Evolutionary conservation across 441 rosid genomes (phyloP).

Genomic region (Sinapis alba): DNA sequence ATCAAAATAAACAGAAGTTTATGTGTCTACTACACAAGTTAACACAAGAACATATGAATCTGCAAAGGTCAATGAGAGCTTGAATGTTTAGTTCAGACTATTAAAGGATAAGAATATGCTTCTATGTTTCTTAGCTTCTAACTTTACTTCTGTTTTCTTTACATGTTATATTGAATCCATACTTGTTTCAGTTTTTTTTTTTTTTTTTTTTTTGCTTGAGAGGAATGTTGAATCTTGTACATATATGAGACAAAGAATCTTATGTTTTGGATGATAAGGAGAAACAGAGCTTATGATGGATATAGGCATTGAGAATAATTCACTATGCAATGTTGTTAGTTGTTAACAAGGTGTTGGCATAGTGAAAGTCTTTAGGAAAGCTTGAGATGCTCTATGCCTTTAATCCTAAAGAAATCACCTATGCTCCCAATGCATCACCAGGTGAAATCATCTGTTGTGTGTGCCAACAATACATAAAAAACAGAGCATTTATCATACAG

Average conservation of each 20-base stretch:
- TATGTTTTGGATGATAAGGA: not conserved
- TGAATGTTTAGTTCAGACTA: not conserved
- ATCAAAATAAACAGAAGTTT: not conserved
- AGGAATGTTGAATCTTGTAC: no score
- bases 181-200: not conserved
- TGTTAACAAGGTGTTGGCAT: not conserved
- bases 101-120: not conserved
- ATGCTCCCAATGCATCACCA: not conserved
- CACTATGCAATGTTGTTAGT: not conserved
- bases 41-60: no score
- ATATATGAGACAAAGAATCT: not conserved
- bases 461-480: not conserved
- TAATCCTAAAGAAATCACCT: not conserved
- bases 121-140: not conserved
- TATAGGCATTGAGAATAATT: not conserved
- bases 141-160: not conserved
- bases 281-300: not conserved
- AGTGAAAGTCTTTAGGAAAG: not conserved
- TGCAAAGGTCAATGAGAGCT: not conserved
- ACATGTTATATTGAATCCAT: not conserved
- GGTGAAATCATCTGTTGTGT: not conserved
- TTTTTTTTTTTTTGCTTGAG: not conserved
- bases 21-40: no score
- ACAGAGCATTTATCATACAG: constrained; percentile 20
- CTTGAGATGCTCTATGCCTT: not conserved